Base-by-base conservation (phyloP, 2,329 filamentous ascomycete species). In the Biscogniauxia mediterranea region DNA sequence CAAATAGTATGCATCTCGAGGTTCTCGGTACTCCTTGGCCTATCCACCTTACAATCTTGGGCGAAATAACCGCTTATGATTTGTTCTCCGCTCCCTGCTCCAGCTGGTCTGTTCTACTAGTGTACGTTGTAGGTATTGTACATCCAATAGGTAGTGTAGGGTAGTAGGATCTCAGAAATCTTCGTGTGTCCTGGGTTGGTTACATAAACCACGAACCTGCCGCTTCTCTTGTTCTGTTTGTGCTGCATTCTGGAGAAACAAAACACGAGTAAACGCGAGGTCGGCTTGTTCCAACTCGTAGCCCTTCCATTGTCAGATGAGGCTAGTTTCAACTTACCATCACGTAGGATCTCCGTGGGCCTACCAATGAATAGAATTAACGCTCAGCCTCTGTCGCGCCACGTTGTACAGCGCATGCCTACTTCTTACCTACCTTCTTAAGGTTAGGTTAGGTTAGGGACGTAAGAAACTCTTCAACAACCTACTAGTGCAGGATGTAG, bases 11-110 rank as follows among this genome's bases (percentile, higher is more conserved):
- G 5, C n/a, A 32, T n/a, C 17, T 28, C 21, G 19, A 56, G 17
- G 32, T 50, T n/a, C 8, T 20, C 19, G 38, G 19, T 56, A 56
- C 55, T 56, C 64, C 61, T 62, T 55, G 60, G 64, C 55, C 59
- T 52, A 53, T 59, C 61, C 52, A 55, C 56, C 58, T 61, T 56
- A 61, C 53, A 68, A 68, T 68, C 66, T 66, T 66, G 66, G 66
- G 65, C 65, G 64, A n/a, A 68, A 68, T 68, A n/a, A 58, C 58
- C 46, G 42, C 42, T 52, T 52, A 19, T 55, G 46, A 55, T 60
- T 55, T 42, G 58, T 42, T 58, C 52, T 25, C 51, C 52, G 49
- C 26, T 38, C 11, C 19, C 56, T 42, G 50, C 11, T 52, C 6
- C 17, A 46, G 38, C 38, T 46, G 38, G 38, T 15, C 13, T 38